Base-by-base conservation (phyloP, 169 alveolate genomes). In the Toxoplasma gondii region DNA sequence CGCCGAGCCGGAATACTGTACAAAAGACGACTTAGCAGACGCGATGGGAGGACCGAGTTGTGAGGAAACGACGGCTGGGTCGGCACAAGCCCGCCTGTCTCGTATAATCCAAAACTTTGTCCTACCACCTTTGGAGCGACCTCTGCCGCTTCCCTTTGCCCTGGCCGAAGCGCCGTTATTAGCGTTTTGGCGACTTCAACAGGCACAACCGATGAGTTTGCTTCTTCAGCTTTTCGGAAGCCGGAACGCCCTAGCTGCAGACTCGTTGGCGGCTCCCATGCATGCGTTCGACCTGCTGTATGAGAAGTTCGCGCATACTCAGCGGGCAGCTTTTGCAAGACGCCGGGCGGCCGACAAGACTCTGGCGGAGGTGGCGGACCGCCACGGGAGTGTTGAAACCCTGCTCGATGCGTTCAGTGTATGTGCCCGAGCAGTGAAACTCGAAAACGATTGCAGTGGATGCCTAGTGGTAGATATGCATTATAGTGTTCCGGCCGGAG, bases 131-230 rank as follows among this genome's bases (percentile, higher is more conserved):
- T 34, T 92, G 45, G 94, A 92, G 92, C 70, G 88, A 78, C 94
- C 94, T 9, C 87, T 92, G 12, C 81, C 88, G 91, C 92, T 92
- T 17, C 94, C 91, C 12, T 92, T 88, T 80, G 91, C 86, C 41
- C 87, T 92, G 31, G 94, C 94, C 27, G 94, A 92, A 80, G 94
- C 87, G 58, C 94, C 91, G 69, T 69, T 92, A 58, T 38, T 92
- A 86, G 92, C 94, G 16, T 54, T 67, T 4, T 92, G 94, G 94
- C 91, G 94, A 12, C 94, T 92, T n/a, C 94, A 92, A 86, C 91
- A 88, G 53, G 90, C 82, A 92, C 92, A 92, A 78, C 69, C 54
- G 16, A 82, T 29, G 41, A 43, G 67, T 10, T 82, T 43, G 90
- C 24, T 82, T 9, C 94, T 92, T 41, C 86, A 58, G 92, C 94